Evolutionary conservation across 768 basidiomycete genomes (phyloP).

Genomic region (Russula virescens): DNA sequence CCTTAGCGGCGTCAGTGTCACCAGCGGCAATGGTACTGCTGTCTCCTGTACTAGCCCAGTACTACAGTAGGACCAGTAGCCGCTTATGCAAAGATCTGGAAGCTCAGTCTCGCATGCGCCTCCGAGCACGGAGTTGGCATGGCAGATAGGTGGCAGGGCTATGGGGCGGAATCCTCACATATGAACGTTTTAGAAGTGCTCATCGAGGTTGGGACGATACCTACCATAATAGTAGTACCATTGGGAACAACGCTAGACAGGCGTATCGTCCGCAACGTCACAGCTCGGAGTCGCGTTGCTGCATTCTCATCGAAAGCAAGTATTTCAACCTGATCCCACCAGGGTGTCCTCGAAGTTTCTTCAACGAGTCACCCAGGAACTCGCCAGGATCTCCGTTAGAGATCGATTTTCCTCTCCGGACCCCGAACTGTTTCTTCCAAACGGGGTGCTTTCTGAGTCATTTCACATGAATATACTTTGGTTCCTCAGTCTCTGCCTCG

Average conservation of each 20-base stretch:
- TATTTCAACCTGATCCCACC: neutral
- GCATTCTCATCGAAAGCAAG: conserved; percentile 17
- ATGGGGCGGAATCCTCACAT: conserved; percentile 13
- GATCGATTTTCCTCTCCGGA: neutral
- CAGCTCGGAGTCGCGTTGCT: too few species aligned
- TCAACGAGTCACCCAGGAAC: neutral
- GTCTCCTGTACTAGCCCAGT: too few species aligned
- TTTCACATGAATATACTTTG: conserved; percentile 15
- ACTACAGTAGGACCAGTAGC: too few species aligned
- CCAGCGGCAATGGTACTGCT: too few species aligned
- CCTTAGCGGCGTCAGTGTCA: too few species aligned
- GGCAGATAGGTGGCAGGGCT: neutral
- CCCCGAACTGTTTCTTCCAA: neutral
- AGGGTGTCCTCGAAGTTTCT: neutral
- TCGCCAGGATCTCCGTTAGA: conserved; percentile 3
- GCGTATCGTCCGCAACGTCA: conserved; percentile 12
- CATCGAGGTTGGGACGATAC: neutral
- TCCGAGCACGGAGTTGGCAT: neutral
- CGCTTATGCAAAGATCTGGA: conserved; percentile 4
- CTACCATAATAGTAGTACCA: too few species aligned
- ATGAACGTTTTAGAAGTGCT: neutral
- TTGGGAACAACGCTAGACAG: neutral
- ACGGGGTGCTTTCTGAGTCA: too few species aligned
- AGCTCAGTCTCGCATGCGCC: neutral
- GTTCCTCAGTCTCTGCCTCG: conserved; percentile 13